Evolutionary conservation across 2,329 filamentous ascomycete species (phyloP).

Genomic region (Pseudogymnoascus sp.): DNA sequence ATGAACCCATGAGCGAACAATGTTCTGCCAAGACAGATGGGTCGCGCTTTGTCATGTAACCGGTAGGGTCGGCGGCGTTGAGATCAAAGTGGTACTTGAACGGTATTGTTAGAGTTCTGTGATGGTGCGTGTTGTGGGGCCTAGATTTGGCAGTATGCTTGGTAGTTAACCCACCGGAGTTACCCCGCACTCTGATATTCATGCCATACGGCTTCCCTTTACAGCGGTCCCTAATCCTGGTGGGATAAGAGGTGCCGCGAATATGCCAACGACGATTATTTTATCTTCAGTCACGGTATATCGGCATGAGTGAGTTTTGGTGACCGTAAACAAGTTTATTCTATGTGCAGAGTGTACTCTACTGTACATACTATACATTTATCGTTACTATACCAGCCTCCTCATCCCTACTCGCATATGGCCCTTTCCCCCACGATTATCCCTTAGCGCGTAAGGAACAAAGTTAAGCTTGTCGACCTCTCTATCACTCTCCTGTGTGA

Average conservation of each 20-base stretch:
- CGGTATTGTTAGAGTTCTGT: neutral
- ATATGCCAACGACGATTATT: neutral
- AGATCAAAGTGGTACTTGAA: neutral
- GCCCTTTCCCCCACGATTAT: constrained; percentile 45
- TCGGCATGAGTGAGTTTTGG: neutral
- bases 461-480: constrained; percentile 35
- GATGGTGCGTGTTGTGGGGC: neutral
- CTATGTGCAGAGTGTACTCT: neutral
- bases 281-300: neutral
- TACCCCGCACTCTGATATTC: neutral
- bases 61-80: neutral
- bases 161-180: neutral
- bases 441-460: constrained; percentile 46
- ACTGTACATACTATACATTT: neutral
- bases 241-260: neutral
- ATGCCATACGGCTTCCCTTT: neutral
- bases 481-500: constrained; percentile 18
- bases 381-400: neutral
- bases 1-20: neutral
- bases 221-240: neutral
- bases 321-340: neutral
- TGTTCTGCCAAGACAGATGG: neutral
- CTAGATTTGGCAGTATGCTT: neutral
- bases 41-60: neutral
- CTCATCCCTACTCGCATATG: constrained; percentile 41